Percentiles rank a stretch among this genome's conserved stretches.
phyloP scores from a whole-genome alignment of 805 yeast species.

The Cyberlindnera subsufficiens region DNA sequence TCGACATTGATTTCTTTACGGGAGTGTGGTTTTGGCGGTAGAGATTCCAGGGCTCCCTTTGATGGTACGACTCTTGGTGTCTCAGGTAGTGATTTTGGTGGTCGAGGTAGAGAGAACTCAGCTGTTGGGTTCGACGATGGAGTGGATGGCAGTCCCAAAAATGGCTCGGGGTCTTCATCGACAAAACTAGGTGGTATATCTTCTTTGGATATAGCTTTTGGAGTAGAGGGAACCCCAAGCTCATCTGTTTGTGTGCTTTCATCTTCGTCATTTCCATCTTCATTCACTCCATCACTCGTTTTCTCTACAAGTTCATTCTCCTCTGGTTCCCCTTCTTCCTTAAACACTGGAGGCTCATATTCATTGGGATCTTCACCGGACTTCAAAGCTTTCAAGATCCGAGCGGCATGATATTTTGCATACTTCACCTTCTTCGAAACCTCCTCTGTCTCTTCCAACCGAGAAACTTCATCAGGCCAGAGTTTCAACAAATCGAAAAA shows the following conservation, averaged over 20 bases:
- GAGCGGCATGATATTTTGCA: constrained; percentile 56
- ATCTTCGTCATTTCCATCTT: neutral
- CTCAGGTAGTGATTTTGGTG: constrained; percentile 8
- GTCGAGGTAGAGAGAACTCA: constrained; percentile 7
- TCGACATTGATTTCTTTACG: constrained; percentile 28
- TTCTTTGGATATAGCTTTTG: constrained; percentile 3
- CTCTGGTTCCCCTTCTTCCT: neutral
- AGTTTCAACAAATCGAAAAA: constrained; percentile 47
- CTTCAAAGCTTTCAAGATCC: constrained; percentile 45
- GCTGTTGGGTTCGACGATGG: constrained; percentile 2
- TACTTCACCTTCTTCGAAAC: constrained; percentile 42
- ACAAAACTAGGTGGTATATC: constrained; percentile 1
- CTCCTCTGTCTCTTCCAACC: constrained; percentile 29
- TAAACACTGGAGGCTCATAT: constrained; percentile 13
- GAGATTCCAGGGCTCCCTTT: neutral
- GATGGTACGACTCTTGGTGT: neutral
- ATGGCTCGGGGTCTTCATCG: neutral
- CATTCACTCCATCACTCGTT: neutral
- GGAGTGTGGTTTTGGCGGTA: neutral
- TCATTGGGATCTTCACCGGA: constrained; percentile 55
- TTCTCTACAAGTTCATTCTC: neutral
- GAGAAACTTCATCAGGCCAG: constrained; percentile 31
- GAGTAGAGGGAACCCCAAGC: constrained; percentile 12
- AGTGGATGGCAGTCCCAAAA: constrained; percentile 4
- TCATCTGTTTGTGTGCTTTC: constrained; percentile 12